Conservation (phyloP, 371 early-diverging fungal species). For the Rhizopus arrhizus region DNA sequence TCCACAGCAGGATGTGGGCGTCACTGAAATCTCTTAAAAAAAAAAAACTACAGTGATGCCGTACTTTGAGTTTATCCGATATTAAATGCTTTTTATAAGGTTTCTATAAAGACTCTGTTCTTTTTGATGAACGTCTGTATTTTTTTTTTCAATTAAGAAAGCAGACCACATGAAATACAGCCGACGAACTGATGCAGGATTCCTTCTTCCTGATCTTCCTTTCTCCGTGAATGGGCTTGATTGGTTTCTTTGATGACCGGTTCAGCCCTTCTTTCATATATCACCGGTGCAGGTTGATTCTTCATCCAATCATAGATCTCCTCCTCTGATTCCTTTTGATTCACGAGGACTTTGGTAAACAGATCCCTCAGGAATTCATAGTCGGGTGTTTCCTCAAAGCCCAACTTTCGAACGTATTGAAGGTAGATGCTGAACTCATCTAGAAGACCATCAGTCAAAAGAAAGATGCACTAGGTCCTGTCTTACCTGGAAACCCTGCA, state of each 20-base stretch:
- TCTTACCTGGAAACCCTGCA: conserved; percentile 73
- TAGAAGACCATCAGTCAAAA: background rate
- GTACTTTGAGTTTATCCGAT: no score
- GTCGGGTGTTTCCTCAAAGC: conserved; percentile 94
- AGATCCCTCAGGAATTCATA: conserved; percentile 83
- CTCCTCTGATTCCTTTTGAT: conserved; percentile 76
- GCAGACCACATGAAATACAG: background rate
- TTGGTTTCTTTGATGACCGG: background rate
- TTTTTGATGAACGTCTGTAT: no score
- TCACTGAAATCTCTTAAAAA: no score
- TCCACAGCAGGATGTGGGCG: no score
- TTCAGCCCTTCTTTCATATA: background rate
- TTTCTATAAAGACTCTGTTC: no score
- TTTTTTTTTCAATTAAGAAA: no score
- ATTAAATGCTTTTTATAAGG: no score
- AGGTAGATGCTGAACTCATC: conserved; percentile 90
- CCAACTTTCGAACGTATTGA: conserved; percentile 67
- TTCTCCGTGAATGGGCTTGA: background rate
- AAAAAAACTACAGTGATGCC: no score
- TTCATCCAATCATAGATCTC: conserved; percentile 90
- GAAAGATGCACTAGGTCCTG: no score
- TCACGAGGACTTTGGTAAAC: conserved; percentile 77
- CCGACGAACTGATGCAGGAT: background rate
- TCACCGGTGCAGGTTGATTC: background rate
- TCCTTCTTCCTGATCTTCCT: background rate